These are phyloP conservation scores for Rutstroemia sp. DNA, from an alignment of 2,329 filamentous ascomycete genomes.

Conservation along the genomic window DNA sequence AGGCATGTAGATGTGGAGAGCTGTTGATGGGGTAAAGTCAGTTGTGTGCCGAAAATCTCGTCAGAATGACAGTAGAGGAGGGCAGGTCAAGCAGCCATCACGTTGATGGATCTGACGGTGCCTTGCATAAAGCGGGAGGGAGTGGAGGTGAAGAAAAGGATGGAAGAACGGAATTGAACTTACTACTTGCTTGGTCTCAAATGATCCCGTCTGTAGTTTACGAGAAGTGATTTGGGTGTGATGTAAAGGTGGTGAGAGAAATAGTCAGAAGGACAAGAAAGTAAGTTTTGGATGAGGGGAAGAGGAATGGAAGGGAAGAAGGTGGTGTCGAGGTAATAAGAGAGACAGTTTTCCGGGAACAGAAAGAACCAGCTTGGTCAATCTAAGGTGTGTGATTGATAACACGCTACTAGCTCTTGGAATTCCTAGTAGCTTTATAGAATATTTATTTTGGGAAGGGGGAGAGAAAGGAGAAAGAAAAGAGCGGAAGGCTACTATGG, in stretches of 20 bases:
- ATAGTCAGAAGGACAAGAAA: background rate
- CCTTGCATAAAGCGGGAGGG: conserved; percentile 10
- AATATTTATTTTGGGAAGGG: too few relatives aligned
- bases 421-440: too few relatives aligned
- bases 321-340: background rate
- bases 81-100: background rate
- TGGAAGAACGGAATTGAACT: background rate
- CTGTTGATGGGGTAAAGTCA: background rate
- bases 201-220: background rate
- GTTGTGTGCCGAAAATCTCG: background rate
- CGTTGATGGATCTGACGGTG: background rate
- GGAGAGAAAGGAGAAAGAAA: too few relatives aligned
- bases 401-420: too few relatives aligned
- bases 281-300: background rate
- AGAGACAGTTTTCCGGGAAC: background rate
- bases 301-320: background rate
- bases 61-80: background rate
- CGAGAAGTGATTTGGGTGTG: background rate
- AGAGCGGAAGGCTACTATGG: too few relatives aligned
- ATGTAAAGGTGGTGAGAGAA: background rate
- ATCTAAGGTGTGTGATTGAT: too few relatives aligned
- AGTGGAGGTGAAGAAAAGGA: background rate
- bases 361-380: background rate
- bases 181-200: background rate
- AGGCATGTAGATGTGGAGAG: conserved; percentile 12